Evolutionary conservation across 2,329 filamentous ascomycete species (phyloP).

Genomic region (Aspergillus floridensis): DNA sequence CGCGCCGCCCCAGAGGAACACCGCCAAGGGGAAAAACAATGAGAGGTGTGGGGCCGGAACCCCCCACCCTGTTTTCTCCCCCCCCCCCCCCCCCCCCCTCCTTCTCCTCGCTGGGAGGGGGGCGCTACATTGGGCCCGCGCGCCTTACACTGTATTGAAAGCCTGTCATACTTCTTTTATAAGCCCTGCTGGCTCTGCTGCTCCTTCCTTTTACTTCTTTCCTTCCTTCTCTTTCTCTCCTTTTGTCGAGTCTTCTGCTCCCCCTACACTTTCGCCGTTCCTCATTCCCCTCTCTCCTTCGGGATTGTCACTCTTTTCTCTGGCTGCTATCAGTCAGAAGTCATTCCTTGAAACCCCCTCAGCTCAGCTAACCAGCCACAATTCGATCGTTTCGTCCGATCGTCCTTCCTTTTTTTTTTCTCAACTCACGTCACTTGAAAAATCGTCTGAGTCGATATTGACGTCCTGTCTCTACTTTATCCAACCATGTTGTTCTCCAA

Average conservation of each 20-base stretch:
- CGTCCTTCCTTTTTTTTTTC: not conserved
- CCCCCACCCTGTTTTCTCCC: no score
- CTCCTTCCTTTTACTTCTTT: not conserved
- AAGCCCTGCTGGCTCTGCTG: not conserved
- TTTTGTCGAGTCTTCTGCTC: not conserved
- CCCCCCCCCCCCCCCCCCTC: not conserved
- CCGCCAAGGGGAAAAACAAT: no score
- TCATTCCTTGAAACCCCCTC: not conserved
- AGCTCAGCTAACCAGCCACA: not conserved
- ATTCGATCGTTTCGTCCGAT: not conserved
- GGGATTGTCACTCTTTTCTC: not conserved
- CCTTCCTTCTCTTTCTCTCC: not conserved
- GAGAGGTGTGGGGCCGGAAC: no score
- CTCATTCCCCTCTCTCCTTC: not conserved
- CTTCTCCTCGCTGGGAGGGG: not conserved
- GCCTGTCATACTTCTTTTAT: not conserved
- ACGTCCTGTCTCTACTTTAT: not conserved
- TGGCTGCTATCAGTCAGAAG: not conserved
- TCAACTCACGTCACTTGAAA: not conserved
- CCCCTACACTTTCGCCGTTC: not conserved
- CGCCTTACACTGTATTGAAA: not conserved
- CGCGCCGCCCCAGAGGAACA: no score
- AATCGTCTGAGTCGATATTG: not conserved
- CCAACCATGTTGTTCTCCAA: conserved; percentile 13
- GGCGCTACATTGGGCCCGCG: not conserved